Evolutionary conservation across 805 yeast species (phyloP), one percentile per base, ranked within the genome.

Genomic region (Yarrowia porcina): DNA sequence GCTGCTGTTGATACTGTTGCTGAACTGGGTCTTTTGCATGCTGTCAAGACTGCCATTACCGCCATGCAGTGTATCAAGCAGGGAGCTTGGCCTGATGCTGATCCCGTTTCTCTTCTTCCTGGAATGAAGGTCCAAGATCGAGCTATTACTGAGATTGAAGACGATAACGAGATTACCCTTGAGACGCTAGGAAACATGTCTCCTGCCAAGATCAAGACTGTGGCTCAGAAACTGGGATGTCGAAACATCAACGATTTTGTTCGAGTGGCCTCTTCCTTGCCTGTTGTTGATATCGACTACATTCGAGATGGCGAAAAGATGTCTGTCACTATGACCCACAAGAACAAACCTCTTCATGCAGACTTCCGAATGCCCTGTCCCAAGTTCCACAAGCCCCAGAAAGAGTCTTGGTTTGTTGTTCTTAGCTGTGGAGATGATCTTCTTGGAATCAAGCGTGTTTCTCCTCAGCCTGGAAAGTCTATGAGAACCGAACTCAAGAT

Each of bases 381-480:
- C 2, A 83, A 82, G 68, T 94, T 89, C 76, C 96, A 97, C 47
- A 93, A 94, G 73, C 78, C 85, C 2, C 99, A 94, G 74, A 86
- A 90, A 69, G 98, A 94, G 72, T 84, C 96, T 0, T 94, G 99
- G 98, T 90, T 93, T 72, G 81, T 86, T 10, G 82, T 93, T 52
- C 67, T 86, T 10, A 76, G 82, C 65, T 83, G 85, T 65, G 74
- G 75, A 27, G 80, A 80, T 47, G 89, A 86, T 69, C 71, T 93
- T 27, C 73, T 81, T 38, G 78, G 87, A 42, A 76, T 93, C 47
- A 90, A 89, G 70, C 83, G 98, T 69, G 87, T 90, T 4, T 60
- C 63, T 23, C 68, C 69, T 8, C 47, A 60, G 47, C 32, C 39
- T n/a, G 60, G 61, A 4, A 36, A 57, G 35, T 33, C 61, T 39